These are phyloP conservation scores for Euphrasia arctica DNA, from an alignment of 305 asterid species.

Conservation along the genomic window DNA sequence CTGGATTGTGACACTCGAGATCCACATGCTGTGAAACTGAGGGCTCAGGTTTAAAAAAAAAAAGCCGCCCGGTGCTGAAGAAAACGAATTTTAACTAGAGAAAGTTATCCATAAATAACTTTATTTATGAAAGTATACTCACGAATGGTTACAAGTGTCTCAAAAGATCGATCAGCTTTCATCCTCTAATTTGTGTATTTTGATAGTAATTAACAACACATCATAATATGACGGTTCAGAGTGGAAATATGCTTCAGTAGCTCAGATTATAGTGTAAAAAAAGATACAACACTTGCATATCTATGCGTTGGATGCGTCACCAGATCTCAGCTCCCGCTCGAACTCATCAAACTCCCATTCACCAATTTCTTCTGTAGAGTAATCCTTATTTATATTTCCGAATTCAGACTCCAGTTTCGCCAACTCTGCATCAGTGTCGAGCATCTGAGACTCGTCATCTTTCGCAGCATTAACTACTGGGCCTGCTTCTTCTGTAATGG, in stretches of 20 bases:
- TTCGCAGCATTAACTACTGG: slow-evolving; percentile 35
- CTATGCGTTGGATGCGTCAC: slow-evolving; percentile 47
- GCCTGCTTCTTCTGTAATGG: slow-evolving; percentile 32
- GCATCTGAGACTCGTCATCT: slow-evolving; percentile 28
- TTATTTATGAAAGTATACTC: too few species aligned
- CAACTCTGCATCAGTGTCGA: slow-evolving; percentile 71
- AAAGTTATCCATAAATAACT: slow-evolving; percentile 24
- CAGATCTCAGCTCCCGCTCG: slow-evolving; percentile 68
- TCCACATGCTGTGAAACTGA: too few species aligned
- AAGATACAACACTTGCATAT: slow-evolving; percentile 24
- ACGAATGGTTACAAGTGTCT: too few species aligned
- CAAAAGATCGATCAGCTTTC: too few species aligned
- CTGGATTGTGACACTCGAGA: too few species aligned
- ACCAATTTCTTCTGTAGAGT: slow-evolving; percentile 79
- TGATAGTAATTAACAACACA: too few species aligned
- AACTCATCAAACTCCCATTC: slow-evolving; percentile 98
- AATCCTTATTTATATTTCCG: slow-evolving; percentile 61
- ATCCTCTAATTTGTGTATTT: too few species aligned
- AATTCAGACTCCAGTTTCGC: slow-evolving; percentile 89
- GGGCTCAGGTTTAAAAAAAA: too few species aligned
- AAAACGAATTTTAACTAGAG: slow-evolving; percentile 14
- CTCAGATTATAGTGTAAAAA: not conserved
- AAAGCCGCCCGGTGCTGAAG: too few species aligned
- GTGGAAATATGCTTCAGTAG: too few species aligned
- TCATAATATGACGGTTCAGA: too few species aligned